Percentiles rank a stretch among this genome's conserved stretches.
phyloP scores from a whole-genome alignment of 495 filamentous ascomycete species.

The Cudoniella acicularis region DNA sequence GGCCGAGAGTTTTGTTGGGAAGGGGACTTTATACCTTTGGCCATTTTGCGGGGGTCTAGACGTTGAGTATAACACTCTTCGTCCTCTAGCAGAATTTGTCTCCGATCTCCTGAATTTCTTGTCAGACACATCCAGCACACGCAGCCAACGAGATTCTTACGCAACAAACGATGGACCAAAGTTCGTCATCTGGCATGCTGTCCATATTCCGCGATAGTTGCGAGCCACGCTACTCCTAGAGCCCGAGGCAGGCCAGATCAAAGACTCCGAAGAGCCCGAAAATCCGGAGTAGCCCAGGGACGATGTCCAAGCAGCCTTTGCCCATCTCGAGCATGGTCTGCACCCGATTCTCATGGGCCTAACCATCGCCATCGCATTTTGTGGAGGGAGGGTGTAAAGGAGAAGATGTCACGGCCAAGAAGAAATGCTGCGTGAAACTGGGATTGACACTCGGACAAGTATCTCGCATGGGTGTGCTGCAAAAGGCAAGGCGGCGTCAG shows the following conservation, averaged over 20 bases:
- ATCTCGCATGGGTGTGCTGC: not conserved
- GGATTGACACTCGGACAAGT: not conserved
- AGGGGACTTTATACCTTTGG: conserved; percentile 10
- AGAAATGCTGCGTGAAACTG: not conserved
- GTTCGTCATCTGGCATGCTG: not conserved
- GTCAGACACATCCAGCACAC: not conserved
- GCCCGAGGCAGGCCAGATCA: too few relatives aligned
- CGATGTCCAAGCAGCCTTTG: not conserved
- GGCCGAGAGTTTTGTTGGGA: too few relatives aligned
- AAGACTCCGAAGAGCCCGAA: too few relatives aligned
- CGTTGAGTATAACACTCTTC: conserved; percentile 7
- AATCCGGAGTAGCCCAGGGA: not conserved
- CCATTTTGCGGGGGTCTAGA: conserved; percentile 5
- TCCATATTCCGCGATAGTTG: not conserved
- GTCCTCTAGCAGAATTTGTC: not conserved
- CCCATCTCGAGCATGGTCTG: not conserved
- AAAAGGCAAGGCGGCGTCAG: not conserved
- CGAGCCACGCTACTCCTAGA: too few relatives aligned
- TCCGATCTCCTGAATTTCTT: not conserved
- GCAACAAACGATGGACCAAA: not conserved
- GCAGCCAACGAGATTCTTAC: not conserved
- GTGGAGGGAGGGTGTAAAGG: not conserved
- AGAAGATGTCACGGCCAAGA: not conserved
- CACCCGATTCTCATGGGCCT: not conserved
- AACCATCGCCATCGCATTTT: conserved; percentile 8